Evolutionary conservation across 257 asterid species (phyloP).

Genomic region (Orobanche coerulescens): DNA sequence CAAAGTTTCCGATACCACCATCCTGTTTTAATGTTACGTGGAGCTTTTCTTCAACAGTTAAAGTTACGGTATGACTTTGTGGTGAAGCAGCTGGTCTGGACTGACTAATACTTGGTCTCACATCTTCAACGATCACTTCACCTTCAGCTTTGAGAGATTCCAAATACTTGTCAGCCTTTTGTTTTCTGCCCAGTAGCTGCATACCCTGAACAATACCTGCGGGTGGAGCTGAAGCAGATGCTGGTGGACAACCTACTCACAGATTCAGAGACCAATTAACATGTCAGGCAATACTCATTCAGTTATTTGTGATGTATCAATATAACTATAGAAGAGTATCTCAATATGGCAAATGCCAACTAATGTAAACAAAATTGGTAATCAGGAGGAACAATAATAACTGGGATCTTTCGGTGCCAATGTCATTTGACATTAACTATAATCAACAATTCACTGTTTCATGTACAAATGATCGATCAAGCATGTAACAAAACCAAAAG

Average conservation of each 20-base stretch:
- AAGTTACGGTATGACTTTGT: slow-evolving; percentile 84
- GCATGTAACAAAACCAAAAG: background rate
- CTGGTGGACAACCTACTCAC: slow-evolving; percentile 57
- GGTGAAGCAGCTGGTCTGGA: slow-evolving; percentile 59
- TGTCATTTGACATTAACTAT: too few species aligned
- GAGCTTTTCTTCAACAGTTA: slow-evolving; percentile 79
- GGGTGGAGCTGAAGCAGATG: slow-evolving; percentile 78
- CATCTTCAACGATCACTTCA: slow-evolving; percentile 78
- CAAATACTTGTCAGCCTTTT: slow-evolving; percentile 71
- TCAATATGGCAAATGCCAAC: background rate
- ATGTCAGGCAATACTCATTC: background rate
- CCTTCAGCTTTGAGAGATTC: slow-evolving; percentile 92
- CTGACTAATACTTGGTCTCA: slow-evolving; percentile 66
- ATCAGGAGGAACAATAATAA: too few species aligned
- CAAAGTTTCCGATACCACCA: slow-evolving; percentile 82
- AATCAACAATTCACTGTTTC: too few species aligned
- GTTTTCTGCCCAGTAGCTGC: slow-evolving; percentile 83
- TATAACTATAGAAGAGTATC: background rate
- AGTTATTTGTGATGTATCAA: background rate
- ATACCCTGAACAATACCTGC: slow-evolving; percentile 85
- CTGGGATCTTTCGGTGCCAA: too few species aligned
- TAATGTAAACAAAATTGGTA: too few species aligned
- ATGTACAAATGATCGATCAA: background rate
- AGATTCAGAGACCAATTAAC: slow-evolving; percentile 19
- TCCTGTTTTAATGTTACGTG: slow-evolving; percentile 64